Evolutionary conservation across 495 filamentous ascomycete species (phyloP).

Genomic region (Xylaria palmicola): DNA sequence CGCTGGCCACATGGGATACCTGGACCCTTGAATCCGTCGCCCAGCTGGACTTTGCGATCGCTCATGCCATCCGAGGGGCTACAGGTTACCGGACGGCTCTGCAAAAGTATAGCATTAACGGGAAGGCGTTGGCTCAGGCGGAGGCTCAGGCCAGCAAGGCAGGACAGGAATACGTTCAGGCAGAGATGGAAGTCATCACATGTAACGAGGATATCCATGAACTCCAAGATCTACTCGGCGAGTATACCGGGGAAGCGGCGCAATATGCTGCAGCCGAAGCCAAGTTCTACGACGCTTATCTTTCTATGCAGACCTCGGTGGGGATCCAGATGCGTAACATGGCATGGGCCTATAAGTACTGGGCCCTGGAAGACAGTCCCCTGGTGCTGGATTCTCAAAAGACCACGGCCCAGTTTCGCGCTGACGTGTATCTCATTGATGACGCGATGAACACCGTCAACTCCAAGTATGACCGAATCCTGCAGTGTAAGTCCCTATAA

Average conservation of each 20-base stretch:
- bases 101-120: not conserved
- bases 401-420: not conserved
- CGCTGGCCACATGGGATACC: not conserved
- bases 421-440: not conserved
- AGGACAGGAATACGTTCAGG: not conserved
- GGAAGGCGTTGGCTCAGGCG: not conserved
- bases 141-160: not conserved
- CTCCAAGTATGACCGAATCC: constrained; percentile 1
- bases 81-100: not conserved
- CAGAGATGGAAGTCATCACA: not conserved
- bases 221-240: not conserved
- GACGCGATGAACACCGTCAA: not conserved
- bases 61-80: not conserved
- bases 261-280: not conserved
- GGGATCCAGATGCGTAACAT: not conserved
- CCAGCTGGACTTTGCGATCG: not conserved
- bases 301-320: not conserved
- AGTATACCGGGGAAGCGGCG: not conserved
- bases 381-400: not conserved
- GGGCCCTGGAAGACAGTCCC: not conserved
- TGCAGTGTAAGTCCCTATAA: not conserved
- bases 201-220: not conserved
- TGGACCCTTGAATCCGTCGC: not conserved
- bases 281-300: not conserved
- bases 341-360: not conserved